Evolutionary conservation across 73 alveolate genomes (phyloP), one percentile per base, ranked within the genome.

Genomic region (Stentor coeruleus): DNA sequence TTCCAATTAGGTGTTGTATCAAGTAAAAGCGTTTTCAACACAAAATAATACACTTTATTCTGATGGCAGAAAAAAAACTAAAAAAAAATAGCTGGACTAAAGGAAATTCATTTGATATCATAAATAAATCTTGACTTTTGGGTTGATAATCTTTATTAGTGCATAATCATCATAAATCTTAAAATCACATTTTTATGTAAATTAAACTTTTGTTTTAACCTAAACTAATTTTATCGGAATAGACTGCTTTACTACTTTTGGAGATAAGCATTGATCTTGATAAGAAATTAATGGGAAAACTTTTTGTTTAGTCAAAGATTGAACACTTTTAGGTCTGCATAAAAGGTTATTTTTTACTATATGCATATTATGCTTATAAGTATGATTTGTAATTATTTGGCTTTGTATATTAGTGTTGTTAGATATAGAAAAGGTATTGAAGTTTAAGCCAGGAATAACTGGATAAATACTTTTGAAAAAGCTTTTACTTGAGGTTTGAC

Each of bases 201-300:
- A 6, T 20, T 49, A 20, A 49, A 49, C 66, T 49, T 49, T 49
- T n/a, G n/a, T n/a, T n/a, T n/a, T n/a, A n/a, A n/a, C n/a, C n/a
- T n/a, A n/a, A n/a, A n/a, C n/a, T n/a, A n/a, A n/a, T n/a, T n/a
- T n/a, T n/a, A n/a, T n/a, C n/a, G n/a, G n/a, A n/a, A n/a, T n/a
- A n/a, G n/a, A n/a, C n/a, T n/a, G n/a, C n/a, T n/a, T 49, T 49
- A 49, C 66, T 20, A 49, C 66, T 49, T 49, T 49, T 49, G 66
- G 66, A 49, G 66, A 49, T 11, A 49, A 20, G 20, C 66, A 6
- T 49, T 49, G 66, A 49, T 49, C 20, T 49, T 49, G 66, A 11
- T 49, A 49, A 11, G 28, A 20, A 20, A 6, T 49, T 49, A 11
- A 6, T 49, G 6, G 66, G 20, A 20, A 11, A 20, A 20, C 66